phyloP scores from a whole-genome alignment of 202 grass and related monocot genomes.

The Cymbopogon flexuosus region DNA sequence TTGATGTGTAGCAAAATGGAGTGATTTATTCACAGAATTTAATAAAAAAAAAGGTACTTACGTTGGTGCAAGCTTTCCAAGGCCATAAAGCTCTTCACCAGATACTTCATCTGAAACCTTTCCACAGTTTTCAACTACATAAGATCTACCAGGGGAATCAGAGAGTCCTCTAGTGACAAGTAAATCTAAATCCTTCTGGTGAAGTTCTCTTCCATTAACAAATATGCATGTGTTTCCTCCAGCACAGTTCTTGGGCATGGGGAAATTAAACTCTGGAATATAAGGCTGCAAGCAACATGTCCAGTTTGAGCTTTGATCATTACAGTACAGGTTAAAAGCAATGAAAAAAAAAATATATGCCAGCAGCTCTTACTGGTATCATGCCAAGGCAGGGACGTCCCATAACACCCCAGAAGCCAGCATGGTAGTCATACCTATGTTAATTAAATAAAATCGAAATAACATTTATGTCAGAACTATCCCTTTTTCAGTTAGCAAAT shows the following conservation, averaged over 20 bases:
- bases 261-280: conserved; percentile 87
- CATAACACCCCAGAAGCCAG: conserved; percentile 91
- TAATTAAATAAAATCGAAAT: conserved; percentile 14
- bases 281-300: conserved; percentile 50
- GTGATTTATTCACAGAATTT: conserved; percentile 10
- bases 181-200: conserved; percentile 82
- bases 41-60: conserved; percentile 38
- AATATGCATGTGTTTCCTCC: conserved; percentile 67
- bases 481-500: conserved; percentile 15
- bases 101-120: conserved; percentile 80
- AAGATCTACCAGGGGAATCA: conserved; percentile 51
- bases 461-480: not conserved
- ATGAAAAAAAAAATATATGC: conserved; percentile 14
- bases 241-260: conserved; percentile 78
- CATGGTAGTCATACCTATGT: conserved; percentile 77
- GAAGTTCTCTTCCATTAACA: conserved; percentile 91
- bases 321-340: not conserved
- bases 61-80: conserved; percentile 97
- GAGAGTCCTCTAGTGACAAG: conserved; percentile 67
- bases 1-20: not conserved
- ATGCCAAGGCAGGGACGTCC: conserved; percentile 80
- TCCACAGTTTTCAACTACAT: conserved; percentile 74
- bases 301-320: conserved; percentile 5
- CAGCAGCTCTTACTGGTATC: conserved; percentile 68
- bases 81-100: conserved; percentile 73